Conservation (phyloP, 2,329 filamentous ascomycete genomes). For the Fusarium torulosum region DNA sequence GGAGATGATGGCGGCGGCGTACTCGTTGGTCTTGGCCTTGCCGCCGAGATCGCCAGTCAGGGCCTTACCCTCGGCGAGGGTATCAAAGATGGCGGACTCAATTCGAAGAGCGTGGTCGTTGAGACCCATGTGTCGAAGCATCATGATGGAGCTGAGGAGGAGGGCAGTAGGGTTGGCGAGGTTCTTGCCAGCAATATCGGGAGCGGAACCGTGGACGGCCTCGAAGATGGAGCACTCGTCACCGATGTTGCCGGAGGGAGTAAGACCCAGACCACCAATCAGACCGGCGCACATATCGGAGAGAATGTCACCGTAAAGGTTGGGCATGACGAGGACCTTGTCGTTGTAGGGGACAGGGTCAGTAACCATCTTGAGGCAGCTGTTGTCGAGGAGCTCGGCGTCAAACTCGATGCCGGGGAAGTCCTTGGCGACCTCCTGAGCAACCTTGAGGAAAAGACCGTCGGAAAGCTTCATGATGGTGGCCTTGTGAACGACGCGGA, state of each 20-base stretch:
- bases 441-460: conserved; percentile 94
- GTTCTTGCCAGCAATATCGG: conserved; percentile 95
- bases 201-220: conserved; percentile 96
- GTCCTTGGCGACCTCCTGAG: conserved; percentile 88
- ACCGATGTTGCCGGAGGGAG: conserved; percentile 97
- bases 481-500: conserved; percentile 98
- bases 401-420: conserved; percentile 97
- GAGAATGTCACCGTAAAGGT: conserved; percentile 99
- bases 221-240: conserved; percentile 99
- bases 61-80: conserved; percentile 93
- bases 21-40: conserved; percentile 95
- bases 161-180: conserved; percentile 98
- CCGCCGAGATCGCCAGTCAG: conserved; percentile 97
- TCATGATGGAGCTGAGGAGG: conserved; percentile 97
- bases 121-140: conserved; percentile 98
- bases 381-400: conserved; percentile 98
- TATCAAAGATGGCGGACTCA: conserved; percentile 94
- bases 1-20: conserved; percentile 88
- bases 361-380: conserved; percentile 98
- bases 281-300: conserved; percentile 99
- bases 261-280: conserved; percentile 96
- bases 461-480: conserved; percentile 99
- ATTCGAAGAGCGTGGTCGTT: conserved; percentile 86
- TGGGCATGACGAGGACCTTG: conserved; percentile 98
- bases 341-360: conserved; percentile 98